phyloP scores from a whole-genome alignment of 2,329 filamentous ascomycete species.

The Penicillium brasilianum region DNA sequence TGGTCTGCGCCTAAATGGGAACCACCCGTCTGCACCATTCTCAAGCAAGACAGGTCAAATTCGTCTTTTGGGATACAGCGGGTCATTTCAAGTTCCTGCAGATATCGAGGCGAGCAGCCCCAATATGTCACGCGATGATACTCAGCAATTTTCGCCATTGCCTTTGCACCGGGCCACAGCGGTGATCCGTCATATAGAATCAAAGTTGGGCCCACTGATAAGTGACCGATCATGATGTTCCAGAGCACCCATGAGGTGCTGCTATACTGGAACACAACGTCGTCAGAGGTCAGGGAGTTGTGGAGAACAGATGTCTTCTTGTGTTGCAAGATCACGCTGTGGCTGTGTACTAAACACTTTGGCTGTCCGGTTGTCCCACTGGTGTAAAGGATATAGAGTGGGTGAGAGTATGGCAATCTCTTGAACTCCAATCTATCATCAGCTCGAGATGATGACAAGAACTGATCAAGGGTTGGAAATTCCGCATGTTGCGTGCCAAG shows the following conservation, averaged over 20 bases:
- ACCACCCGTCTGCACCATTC: constrained; percentile 54
- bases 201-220: constrained; percentile 49
- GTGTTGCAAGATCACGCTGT: constrained; percentile 51
- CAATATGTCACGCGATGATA: constrained; percentile 36
- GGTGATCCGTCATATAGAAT: constrained; percentile 54
- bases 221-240: constrained; percentile 52
- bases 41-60: constrained; percentile 46
- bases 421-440: constrained; percentile 43
- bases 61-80: constrained; percentile 41
- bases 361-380: constrained; percentile 52
- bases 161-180: constrained; percentile 46
- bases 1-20: constrained; percentile 50
- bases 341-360: constrained; percentile 54
- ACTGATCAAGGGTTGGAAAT: constrained; percentile 34
- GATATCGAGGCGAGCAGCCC: constrained; percentile 52
- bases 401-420: constrained; percentile 48
- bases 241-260: constrained; percentile 56
- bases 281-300: constrained; percentile 47
- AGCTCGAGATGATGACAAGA: constrained; percentile 16
- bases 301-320: constrained; percentile 53
- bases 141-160: constrained; percentile 31
- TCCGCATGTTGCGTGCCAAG: constrained; percentile 21
- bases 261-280: constrained; percentile 53
- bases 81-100: constrained; percentile 50
- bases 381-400: constrained; percentile 52